A percentile compares a stretch with the other conserved stretches of the same genome.
Conservation (phyloP, 179 eudicot genomes). For the Corrigiola litoralis region DNA sequence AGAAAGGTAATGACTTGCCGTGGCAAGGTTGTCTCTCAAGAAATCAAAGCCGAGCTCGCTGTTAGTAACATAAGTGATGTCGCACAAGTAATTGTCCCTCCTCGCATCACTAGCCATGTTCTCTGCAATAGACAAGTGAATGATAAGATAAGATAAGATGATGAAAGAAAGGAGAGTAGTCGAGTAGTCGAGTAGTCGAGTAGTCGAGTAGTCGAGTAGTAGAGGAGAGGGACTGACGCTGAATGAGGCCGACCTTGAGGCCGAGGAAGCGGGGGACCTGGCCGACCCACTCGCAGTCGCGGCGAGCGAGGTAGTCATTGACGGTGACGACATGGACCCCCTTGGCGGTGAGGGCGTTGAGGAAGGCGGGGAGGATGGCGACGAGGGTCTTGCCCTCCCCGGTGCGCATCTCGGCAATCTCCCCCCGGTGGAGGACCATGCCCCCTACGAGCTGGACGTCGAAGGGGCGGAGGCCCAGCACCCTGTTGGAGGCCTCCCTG, state of each 20-base stretch:
- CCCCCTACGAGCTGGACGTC: constrained; percentile 95
- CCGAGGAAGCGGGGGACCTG: constrained; percentile 98
- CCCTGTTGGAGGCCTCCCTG: constrained; percentile 93
- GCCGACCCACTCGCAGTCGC: constrained; percentile 99
- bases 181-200: not conserved
- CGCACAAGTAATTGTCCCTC: constrained; percentile 88
- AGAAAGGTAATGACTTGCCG: constrained; percentile 53
- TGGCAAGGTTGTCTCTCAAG: constrained; percentile 99
- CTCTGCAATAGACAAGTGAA: constrained; percentile 48
- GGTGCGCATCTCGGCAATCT: constrained; percentile 98
- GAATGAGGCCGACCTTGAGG: constrained; percentile 94
- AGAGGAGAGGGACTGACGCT: constrained; percentile 61
- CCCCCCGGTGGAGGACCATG: constrained; percentile 91
- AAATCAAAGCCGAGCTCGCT: constrained; percentile 99
- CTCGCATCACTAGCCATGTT: constrained; percentile 96
- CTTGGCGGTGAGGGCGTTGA: constrained; percentile 77
- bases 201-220: constrained; percentile 1
- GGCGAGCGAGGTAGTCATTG: constrained; percentile 91
- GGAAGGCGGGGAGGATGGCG: constrained; percentile 89
- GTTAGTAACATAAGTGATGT: constrained; percentile 95
- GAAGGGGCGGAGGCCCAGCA: constrained; percentile 93
- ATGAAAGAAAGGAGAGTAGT: not conserved
- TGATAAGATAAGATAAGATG: not conserved
- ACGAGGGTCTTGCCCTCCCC: constrained; percentile 99
- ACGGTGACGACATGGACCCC: constrained; percentile 98